Percentiles rank a stretch among this genome's conserved stretches.
phyloP scores from a whole-genome alignment of 1,284 basidiomycete species.

The Leccinum angustisporum region DNA sequence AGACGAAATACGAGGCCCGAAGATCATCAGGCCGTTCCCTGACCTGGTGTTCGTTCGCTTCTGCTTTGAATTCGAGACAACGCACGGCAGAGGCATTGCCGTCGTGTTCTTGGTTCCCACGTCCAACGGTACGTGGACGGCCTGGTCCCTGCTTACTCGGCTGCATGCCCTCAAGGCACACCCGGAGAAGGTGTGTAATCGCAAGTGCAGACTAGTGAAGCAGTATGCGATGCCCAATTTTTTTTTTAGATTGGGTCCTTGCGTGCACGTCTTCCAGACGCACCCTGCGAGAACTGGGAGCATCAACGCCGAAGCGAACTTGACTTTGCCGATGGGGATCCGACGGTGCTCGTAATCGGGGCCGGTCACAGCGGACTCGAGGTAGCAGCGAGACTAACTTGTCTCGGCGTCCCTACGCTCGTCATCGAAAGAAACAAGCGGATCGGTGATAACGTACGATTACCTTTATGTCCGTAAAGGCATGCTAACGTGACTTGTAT shows the following conservation, averaged over 20 bases:
- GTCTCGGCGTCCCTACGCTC: conserved; percentile 15
- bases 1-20: conserved; percentile 17
- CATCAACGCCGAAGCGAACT: conserved; percentile 9
- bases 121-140: not conserved
- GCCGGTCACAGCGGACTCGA: conserved; percentile 40
- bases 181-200: not conserved
- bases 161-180: not conserved
- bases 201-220: not conserved
- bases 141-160: not conserved
- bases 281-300: not conserved
- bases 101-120: not conserved
- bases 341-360: conserved; percentile 35
- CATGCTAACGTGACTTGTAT: not conserved
- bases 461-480: not conserved
- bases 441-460: conserved; percentile 34
- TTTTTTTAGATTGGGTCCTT: not conserved
- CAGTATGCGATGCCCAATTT: not conserved
- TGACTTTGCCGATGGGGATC: conserved; percentile 21
- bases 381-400: conserved; percentile 36
- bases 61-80: conserved; percentile 27
- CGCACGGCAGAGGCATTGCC: conserved; percentile 10
- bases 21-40: conserved; percentile 19
- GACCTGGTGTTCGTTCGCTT: conserved; percentile 5
- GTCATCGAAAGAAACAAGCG: conserved; percentile 36
- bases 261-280: not conserved